Conservation (phyloP, 768 basidiomycete species). For the Gymnopilus dilepis region DNA sequence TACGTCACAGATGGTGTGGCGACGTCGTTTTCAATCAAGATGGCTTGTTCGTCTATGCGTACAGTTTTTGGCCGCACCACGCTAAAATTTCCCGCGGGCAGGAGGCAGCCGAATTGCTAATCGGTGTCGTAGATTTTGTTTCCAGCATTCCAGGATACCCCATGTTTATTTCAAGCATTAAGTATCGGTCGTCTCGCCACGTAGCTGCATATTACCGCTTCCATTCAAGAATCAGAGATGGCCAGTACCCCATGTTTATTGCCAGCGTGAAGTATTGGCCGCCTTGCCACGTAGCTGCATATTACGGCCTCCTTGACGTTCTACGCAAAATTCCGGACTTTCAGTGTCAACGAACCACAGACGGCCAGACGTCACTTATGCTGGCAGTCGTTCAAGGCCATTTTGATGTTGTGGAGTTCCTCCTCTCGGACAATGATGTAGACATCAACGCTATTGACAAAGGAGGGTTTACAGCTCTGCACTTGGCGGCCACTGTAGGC, state of each 20-base stretch:
- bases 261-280: background rate
- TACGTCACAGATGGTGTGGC: background rate
- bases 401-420: background rate
- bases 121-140: too few species aligned
- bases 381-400: background rate
- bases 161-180: too few species aligned
- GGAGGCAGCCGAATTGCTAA: too few species aligned
- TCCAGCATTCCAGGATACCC: too few species aligned
- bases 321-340: background rate
- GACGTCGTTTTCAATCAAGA: background rate
- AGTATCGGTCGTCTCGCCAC: background rate
- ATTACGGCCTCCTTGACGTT: background rate
- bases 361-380: background rate
- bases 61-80: background rate
- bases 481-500: background rate
- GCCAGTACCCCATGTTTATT: background rate
- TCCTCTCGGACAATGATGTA: background rate
- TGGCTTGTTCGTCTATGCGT: background rate
- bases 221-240: too few species aligned
- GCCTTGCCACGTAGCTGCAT: background rate
- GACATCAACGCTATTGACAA: background rate
- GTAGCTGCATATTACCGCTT: background rate
- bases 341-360: background rate
- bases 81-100: too few species aligned
- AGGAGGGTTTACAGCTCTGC: background rate